phyloP scores from a whole-genome alignment of 176 grass and related monocot genomes.

The Typha latifolia region DNA sequence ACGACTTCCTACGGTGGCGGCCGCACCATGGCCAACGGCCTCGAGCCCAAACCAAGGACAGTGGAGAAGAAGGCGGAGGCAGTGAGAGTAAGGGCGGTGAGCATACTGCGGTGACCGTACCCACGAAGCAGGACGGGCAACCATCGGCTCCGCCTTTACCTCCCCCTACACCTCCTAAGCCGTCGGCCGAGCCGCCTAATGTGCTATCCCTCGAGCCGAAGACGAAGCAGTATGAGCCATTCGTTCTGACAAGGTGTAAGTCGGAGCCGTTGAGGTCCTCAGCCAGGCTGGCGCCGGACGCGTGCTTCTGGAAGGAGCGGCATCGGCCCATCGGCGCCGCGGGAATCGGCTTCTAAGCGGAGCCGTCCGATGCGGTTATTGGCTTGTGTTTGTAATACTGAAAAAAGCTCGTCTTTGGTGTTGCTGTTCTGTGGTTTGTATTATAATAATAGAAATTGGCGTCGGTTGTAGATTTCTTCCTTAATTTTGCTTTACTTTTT shows the following conservation, averaged over 20 bases:
- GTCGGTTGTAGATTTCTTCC: too few relatives aligned
- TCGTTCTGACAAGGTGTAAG: slow-evolving; percentile 87
- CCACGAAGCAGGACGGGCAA: neutral
- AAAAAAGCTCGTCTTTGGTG: too few relatives aligned
- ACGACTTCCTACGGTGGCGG: slow-evolving; percentile 72
- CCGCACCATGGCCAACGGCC: slow-evolving; percentile 38
- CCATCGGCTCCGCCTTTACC: neutral
- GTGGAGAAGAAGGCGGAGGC: slow-evolving; percentile 19
- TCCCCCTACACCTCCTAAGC: slow-evolving; percentile 3
- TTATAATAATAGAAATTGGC: too few relatives aligned
- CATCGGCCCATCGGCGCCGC: slow-evolving; percentile 67
- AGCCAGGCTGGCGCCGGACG: slow-evolving; percentile 46
- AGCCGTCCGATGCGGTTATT: neutral
- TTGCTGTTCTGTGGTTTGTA: too few relatives aligned
- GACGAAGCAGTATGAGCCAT: slow-evolving; percentile 46
- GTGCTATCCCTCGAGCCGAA: slow-evolving; percentile 40
- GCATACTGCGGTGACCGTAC: neutral
- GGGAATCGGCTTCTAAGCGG: slow-evolving; percentile 64
- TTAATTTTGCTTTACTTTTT: too few relatives aligned
- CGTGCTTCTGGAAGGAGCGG: slow-evolving; percentile 95
- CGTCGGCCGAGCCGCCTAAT: neutral
- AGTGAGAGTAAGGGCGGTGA: slow-evolving; percentile 1
- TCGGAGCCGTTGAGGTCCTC: slow-evolving; percentile 84
- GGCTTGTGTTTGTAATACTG: too few relatives aligned
- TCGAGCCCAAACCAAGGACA: slow-evolving; percentile 8